Evolutionary conservation across 352 stramenopile species (phyloP).

Genomic region (Phytophthora ohioensis): DNA sequence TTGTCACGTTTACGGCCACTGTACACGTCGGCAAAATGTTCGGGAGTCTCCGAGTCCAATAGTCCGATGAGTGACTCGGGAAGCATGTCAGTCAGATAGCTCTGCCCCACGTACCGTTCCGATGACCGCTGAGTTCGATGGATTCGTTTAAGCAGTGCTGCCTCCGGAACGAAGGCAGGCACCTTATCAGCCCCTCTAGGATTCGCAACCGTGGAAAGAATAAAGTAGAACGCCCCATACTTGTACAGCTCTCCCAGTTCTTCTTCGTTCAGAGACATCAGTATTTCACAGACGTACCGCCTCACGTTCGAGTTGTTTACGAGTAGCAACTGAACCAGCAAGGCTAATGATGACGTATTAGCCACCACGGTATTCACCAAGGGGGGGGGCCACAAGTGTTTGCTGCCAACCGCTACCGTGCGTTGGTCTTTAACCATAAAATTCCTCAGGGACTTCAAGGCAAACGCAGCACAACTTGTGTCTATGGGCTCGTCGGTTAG

Average conservation of each 20-base stretch:
- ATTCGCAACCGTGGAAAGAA: conserved; percentile 55
- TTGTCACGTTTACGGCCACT: conserved; percentile 65
- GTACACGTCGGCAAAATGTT: conserved; percentile 76
- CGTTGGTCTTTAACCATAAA: conserved; percentile 67
- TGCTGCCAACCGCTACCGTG: conserved; percentile 23
- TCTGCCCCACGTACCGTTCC: conserved; percentile 61
- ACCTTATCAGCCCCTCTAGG: conserved; percentile 33
- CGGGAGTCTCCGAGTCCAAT: conserved; percentile 68
- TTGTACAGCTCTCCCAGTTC: conserved; percentile 63
- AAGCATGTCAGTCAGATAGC: conserved; percentile 74
- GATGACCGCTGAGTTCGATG: conserved; percentile 69
- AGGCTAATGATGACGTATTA: conserved; percentile 50
- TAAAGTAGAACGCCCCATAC: conserved; percentile 80
- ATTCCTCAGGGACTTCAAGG: conserved; percentile 69
- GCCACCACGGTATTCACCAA: conserved; percentile 69
- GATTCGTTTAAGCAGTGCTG: conserved; percentile 64
- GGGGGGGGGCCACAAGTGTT: conserved; percentile 62
- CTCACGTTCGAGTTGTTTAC: conserved; percentile 62
- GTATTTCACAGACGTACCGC: conserved; percentile 68
- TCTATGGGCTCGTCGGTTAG: conserved; percentile 72
- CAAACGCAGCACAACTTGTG: conserved; percentile 51
- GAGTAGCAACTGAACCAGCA: conserved; percentile 74
- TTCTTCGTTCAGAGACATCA: conserved; percentile 58
- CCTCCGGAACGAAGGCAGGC: conserved; percentile 62
- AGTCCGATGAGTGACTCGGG: conserved; percentile 77